phyloP scores from a whole-genome alignment of 2,329 filamentous ascomycete species.

The Sphaerostilbella broomeana region DNA sequence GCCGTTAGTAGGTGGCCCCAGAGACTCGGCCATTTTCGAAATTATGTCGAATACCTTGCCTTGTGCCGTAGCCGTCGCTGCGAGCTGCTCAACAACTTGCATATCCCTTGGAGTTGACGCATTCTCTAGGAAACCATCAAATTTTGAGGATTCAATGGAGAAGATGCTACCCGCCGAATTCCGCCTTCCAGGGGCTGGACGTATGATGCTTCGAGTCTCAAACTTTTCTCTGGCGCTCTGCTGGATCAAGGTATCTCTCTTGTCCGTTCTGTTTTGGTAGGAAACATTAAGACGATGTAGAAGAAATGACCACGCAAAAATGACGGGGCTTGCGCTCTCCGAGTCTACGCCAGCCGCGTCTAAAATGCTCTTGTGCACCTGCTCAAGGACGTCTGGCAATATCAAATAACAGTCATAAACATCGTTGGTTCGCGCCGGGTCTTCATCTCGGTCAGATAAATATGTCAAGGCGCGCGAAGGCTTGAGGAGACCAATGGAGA shows the following conservation, averaged over 20 bases:
- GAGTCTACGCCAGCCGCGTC: slow-evolving; percentile 49
- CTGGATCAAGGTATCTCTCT: slow-evolving; percentile 50
- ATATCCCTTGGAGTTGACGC: slow-evolving; percentile 45
- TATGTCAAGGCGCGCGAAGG: slow-evolving; percentile 48
- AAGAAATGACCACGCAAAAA: slow-evolving; percentile 77
- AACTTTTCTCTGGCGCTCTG: slow-evolving; percentile 54
- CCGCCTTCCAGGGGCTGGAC: slow-evolving; percentile 38
- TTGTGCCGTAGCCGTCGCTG: slow-evolving; percentile 40
- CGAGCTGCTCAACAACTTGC: slow-evolving; percentile 45
- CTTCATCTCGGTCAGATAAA: slow-evolving; percentile 33
- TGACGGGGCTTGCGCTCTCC: slow-evolving; percentile 62
- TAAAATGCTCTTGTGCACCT: slow-evolving; percentile 66
- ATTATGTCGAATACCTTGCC: slow-evolving; percentile 50
- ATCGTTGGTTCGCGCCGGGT: slow-evolving; percentile 29
- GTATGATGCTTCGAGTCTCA: slow-evolving; percentile 38
- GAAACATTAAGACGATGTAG: slow-evolving; percentile 61
- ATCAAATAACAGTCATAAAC: slow-evolving; percentile 56
- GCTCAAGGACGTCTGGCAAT: slow-evolving; percentile 61
- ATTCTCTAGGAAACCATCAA: slow-evolving; percentile 51
- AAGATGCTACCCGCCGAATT: slow-evolving; percentile 58
- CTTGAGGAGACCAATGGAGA: slow-evolving; percentile 68
- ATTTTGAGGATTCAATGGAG: slow-evolving; percentile 53
- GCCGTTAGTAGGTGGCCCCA: slow-evolving; percentile 40
- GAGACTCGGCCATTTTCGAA: slow-evolving; percentile 40
- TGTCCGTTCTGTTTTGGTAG: slow-evolving; percentile 56